Percentiles rank a stretch among this genome's conserved stretches.
phyloP scores from a whole-genome alignment of 192 early-diverging fungal species.

The Spinellus fusiger region DNA sequence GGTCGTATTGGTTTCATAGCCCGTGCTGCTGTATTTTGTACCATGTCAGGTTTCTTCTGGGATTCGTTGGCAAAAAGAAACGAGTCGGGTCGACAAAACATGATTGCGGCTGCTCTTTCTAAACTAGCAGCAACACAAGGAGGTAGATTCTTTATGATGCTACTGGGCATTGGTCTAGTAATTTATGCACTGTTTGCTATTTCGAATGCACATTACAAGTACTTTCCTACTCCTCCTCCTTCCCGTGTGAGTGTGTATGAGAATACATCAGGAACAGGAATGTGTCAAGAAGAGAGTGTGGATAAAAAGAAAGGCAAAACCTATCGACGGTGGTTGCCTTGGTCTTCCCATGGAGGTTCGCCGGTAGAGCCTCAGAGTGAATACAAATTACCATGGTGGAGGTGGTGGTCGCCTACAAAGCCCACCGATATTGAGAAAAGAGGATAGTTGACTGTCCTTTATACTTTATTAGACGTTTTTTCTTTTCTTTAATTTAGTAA shows the following conservation, averaged over 20 bases:
- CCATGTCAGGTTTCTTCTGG: slow-evolving; percentile 33
- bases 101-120: slow-evolving; percentile 25
- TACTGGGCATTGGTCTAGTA: slow-evolving; percentile 24
- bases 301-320: too few species aligned
- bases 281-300: not conserved
- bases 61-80: slow-evolving; percentile 14
- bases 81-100: slow-evolving; percentile 18
- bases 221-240: slow-evolving; percentile 33
- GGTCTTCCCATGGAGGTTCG: not conserved
- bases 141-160: slow-evolving; percentile 23
- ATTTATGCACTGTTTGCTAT: slow-evolving; percentile 33
- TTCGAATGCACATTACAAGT: slow-evolving; percentile 30
- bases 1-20: slow-evolving; percentile 42
- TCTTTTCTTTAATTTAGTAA: too few species aligned
- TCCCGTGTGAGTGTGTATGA: not conserved
- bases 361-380: not conserved
- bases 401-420: not conserved
- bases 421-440: not conserved
- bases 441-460: too few species aligned
- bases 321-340: too few species aligned
- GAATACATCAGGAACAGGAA: not conserved
- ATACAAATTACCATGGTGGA: not conserved
- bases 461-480: too few species aligned
- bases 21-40: slow-evolving; percentile 37
- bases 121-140: slow-evolving; percentile 18